Evolutionary conservation across 2,329 filamentous ascomycete species (phyloP).

Genomic region (Sarocladiaceae sp.): DNA sequence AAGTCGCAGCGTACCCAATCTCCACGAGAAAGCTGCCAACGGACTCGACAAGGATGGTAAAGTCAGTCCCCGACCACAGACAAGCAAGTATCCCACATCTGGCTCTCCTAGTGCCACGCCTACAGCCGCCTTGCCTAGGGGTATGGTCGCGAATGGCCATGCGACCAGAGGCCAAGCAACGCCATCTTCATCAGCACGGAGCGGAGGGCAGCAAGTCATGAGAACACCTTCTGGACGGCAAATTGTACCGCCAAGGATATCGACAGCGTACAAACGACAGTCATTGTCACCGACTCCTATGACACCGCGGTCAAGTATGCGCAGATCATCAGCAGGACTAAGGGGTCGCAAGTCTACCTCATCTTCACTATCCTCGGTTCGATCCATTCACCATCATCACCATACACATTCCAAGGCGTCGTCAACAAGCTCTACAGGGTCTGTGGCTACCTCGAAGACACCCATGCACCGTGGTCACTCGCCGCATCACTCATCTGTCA

Average conservation of each 20-base stretch:
- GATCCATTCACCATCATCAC: conserved; percentile 82
- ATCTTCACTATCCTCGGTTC: conserved; percentile 87
- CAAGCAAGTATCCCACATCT: conserved; percentile 49
- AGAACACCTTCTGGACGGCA: neutral
- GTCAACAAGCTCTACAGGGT: conserved; percentile 80
- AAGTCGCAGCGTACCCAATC: conserved; percentile 56
- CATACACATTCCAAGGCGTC: conserved; percentile 92
- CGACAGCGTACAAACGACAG: conserved; percentile 60
- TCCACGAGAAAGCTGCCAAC: conserved; percentile 43
- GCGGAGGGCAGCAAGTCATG: neutral
- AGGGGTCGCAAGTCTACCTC: conserved; percentile 93
- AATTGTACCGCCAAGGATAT: conserved; percentile 21
- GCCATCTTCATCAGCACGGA: conserved; percentile 2
- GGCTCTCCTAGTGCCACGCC: conserved; percentile 28
- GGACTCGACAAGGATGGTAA: conserved; percentile 36
- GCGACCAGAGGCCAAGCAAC: conserved; percentile 22
- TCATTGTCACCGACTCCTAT: conserved; percentile 83
- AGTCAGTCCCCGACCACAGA: conserved; percentile 54
- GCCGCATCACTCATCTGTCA: conserved; percentile 87
- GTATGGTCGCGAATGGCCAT: conserved; percentile 49
- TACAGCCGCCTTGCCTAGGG: conserved; percentile 44
- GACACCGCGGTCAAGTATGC: conserved; percentile 81
- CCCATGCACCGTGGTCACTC: conserved; percentile 62
- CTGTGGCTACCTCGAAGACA: conserved; percentile 66
- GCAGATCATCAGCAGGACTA: conserved; percentile 77